phyloP scores from a whole-genome alignment of 345 rosid genomes.

The Syzygium aqueum region DNA sequence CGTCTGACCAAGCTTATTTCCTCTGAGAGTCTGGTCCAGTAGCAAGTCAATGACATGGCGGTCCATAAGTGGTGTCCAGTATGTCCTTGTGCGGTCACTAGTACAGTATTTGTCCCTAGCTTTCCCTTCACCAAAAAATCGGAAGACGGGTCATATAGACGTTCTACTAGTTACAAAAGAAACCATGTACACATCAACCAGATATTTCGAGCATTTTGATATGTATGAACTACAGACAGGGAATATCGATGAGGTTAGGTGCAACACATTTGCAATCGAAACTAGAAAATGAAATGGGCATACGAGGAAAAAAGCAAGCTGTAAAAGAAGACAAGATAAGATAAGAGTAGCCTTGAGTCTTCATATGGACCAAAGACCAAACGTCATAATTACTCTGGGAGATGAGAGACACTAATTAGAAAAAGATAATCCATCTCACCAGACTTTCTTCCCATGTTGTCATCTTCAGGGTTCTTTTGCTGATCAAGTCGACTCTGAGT shows the following conservation, averaged over 20 bases:
- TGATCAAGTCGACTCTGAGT: conserved; percentile 15
- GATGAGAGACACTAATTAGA: neutral
- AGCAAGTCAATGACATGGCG: conserved; percentile 64
- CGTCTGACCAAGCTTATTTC: conserved; percentile 79
- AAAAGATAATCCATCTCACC: conserved; percentile 19
- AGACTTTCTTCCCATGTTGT: conserved; percentile 11
- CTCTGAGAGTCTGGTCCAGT: conserved; percentile 59
- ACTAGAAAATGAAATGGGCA: neutral
- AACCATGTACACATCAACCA: neutral
- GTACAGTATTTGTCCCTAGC: conserved; percentile 15
- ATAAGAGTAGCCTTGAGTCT: neutral
- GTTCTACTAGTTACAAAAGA: neutral
- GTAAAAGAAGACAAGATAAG: neutral
- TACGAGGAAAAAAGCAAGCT: neutral
- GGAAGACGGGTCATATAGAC: neutral
- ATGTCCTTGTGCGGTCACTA: conserved; percentile 67
- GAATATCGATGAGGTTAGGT: neutral
- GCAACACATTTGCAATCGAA: neutral
- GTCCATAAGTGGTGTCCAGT: conserved; percentile 94
- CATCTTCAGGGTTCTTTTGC: conserved; percentile 28
- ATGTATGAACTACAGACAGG: neutral
- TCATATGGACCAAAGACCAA: neutral
- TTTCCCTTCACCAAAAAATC: conserved; percentile 33
- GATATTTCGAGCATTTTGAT: neutral
- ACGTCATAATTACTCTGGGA: neutral